A percentile compares a stretch with the other conserved stretches of the same genome.
phyloP scores from a whole-genome alignment of 768 basidiomycete species.

The Plicaturopsis crispa region DNA sequence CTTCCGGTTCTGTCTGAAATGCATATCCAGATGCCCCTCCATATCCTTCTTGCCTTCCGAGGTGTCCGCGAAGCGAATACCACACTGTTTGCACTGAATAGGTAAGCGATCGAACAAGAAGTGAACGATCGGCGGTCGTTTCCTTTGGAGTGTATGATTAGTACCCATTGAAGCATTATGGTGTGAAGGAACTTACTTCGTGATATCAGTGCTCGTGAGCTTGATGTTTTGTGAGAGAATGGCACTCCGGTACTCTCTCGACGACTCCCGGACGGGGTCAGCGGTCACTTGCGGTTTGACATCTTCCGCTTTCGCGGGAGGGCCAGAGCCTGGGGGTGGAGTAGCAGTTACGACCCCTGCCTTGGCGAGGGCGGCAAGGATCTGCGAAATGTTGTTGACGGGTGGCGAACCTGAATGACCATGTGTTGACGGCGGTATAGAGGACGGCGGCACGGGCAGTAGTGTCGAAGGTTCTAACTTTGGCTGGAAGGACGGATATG shows the following conservation, averaged over 20 bases:
- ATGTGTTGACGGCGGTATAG: conserved; percentile 21
- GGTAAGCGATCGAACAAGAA: conserved; percentile 72
- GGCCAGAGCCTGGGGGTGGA: conserved; percentile 40
- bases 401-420: conserved; percentile 25
- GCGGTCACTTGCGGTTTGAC: conserved; percentile 20
- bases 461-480: not conserved
- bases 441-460: conserved; percentile 4
- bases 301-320: conserved; percentile 29
- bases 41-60: conserved; percentile 63
- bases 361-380: conserved; percentile 65
- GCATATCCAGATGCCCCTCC: conserved; percentile 92
- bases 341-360: conserved; percentile 67
- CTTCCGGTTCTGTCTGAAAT: conserved; percentile 89
- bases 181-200: conserved; percentile 40
- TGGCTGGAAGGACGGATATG: conserved; percentile 13
- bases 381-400: conserved; percentile 40
- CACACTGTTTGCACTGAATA: conserved; percentile 91
- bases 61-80: conserved; percentile 75
- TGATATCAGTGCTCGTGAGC: conserved; percentile 62
- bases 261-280: conserved; percentile 38
- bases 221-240: conserved; percentile 55
- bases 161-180: too few relatives aligned
- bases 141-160: conserved; percentile 27
- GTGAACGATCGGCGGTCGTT: conserved; percentile 50
- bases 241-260: conserved; percentile 49